Evolutionary conservation across 176 grass and related monocot species (phyloP), one percentile per base, ranked within the genome.

Genomic region (Avena sativa): DNA sequence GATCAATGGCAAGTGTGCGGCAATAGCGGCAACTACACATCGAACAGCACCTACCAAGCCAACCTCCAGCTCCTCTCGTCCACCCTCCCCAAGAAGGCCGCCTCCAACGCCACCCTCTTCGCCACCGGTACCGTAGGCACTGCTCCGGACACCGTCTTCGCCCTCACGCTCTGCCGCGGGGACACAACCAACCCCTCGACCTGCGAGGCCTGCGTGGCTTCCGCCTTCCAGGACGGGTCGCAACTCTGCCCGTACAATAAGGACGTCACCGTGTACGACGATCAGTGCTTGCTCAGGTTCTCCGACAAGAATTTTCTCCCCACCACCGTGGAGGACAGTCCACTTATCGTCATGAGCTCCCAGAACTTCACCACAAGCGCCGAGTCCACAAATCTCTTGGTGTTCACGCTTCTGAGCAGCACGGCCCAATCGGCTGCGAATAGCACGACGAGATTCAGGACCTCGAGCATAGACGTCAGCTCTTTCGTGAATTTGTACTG

Each of bases 161-260:
- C 83, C 47, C 79, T 91, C 4, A 19, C 75, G 3, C 73, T 92
- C 76, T 95, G 93, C 34, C 90, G 90, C 16, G 93, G 93, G 0
- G 90, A 94, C 9, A 1, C 26, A n/a, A 71, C 26, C n/a, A 64
- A 51, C 26, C 16, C 71, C 3, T 32, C 60, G 7, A 38, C 4
- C 2, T 94, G 92, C n/a, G 2, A 15, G 0, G 2, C 0, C 50
- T 94, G 93, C 58, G 38, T 90, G 43, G 19, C 12, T 30, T 14
- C 23, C 20, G 56, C 83, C 12, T 12, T 47, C 17, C 2, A 6
- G 43, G 65, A 83, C 8, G 19, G 71, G 15, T 57, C 56, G 38
- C 38, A 60, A 17, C 0, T 44, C 6, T 95, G 90, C 9, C 12
- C 72, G 0, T 40, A 86, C 52, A 5, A n/a, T 5, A 90, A 81